A percentile compares a stretch with the other conserved stretches of the same genome.
phyloP scores from a whole-genome alignment of 331 rosid genomes.

The Pyrus hybrid region DNA sequence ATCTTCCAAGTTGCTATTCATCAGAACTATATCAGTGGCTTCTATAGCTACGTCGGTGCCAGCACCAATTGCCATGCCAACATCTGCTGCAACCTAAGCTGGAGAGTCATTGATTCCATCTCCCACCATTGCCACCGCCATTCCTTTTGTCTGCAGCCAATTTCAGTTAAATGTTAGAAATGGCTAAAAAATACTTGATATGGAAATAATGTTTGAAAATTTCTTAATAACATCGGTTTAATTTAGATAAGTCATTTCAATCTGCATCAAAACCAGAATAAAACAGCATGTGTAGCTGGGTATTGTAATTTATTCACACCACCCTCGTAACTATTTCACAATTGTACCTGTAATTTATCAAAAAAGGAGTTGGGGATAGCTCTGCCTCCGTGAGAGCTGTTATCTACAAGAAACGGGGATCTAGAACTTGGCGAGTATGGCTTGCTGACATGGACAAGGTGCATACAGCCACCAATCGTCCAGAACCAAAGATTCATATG shows the following conservation, averaged over 20 bases:
- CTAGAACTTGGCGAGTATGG: not conserved
- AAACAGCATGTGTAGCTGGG: not conserved
- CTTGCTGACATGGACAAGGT: not conserved
- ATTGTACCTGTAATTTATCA: slow-evolving; percentile 57
- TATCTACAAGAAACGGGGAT: not conserved
- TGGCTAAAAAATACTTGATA: not conserved
- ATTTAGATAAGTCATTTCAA: not conserved
- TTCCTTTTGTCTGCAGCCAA: slow-evolving; percentile 64
- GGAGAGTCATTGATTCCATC: slow-evolving; percentile 96
- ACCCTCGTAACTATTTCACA: not conserved
- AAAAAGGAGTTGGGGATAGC: too few relatives aligned
- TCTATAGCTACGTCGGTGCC: slow-evolving; percentile 88
- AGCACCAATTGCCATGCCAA: slow-evolving; percentile 96
- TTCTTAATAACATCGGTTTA: not conserved
- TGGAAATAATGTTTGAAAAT: not conserved
- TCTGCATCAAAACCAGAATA: not conserved
- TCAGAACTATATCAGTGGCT: slow-evolving; percentile 90
- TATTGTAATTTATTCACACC: not conserved
- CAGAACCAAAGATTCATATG: not conserved
- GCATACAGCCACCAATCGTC: not conserved
- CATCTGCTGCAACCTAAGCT: slow-evolving; percentile 90
- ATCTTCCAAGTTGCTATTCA: slow-evolving; percentile 84
- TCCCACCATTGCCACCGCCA: slow-evolving; percentile 84
- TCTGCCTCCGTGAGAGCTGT: not conserved
- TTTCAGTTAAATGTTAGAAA: slow-evolving; percentile 14